Evolutionary conservation across 2,329 filamentous ascomycete species (phyloP).

Genomic region (Ceratocystis variospora): DNA sequence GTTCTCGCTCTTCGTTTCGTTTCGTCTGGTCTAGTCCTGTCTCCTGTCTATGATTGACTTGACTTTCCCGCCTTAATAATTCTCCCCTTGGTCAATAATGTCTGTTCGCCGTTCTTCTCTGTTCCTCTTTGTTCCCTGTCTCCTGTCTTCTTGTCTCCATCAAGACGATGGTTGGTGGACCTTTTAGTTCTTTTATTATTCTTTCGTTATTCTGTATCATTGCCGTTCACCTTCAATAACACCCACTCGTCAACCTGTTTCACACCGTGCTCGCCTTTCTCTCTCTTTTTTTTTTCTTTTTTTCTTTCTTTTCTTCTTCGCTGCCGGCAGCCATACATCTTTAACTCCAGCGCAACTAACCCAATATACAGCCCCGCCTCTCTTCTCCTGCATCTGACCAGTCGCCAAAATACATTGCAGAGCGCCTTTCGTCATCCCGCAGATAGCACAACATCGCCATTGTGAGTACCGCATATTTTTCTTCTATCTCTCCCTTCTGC

Average conservation of each 20-base stretch:
- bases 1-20: slow-evolving; percentile 13
- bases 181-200: neutral
- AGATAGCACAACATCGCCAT: neutral
- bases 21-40: slow-evolving; percentile 11
- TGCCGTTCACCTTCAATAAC: neutral
- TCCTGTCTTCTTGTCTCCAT: neutral
- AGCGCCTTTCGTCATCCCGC: neutral
- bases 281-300: no score
- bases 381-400: neutral
- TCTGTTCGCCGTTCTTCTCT: slow-evolving; percentile 1
- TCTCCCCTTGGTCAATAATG: neutral
- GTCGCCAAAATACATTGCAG: neutral
- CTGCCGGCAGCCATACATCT: neutral
- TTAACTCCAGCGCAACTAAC: neutral
- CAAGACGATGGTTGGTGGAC: neutral
- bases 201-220: neutral
- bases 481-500: no score
- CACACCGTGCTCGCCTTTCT: neutral
- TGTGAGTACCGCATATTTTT: no score
- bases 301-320: no score
- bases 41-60: slow-evolving; percentile 9
- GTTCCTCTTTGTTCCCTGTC: neutral
- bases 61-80: neutral
- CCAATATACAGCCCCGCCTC: neutral
- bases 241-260: neutral